Evolutionary conservation across 805 yeast genomes (phyloP), one percentile per base, ranked within the genome.

Genomic region (Isabelozyma heimii): DNA sequence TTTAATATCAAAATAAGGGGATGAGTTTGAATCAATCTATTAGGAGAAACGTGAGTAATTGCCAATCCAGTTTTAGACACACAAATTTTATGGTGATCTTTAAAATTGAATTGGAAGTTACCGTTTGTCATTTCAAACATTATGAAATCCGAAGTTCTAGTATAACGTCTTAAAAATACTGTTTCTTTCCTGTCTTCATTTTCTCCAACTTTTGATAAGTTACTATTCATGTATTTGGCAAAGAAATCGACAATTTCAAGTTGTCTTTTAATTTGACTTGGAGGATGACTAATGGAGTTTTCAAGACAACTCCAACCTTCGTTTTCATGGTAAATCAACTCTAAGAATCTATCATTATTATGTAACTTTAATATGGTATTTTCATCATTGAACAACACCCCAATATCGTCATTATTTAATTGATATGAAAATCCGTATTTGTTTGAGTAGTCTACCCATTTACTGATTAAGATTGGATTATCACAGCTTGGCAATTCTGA

Each of bases 391-490:
- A 91, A 92, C 50, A 88, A 73, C 12, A 91, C 97, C 16, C 97
- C 98, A 56, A 90, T 88, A 55, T 87, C 88, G 51, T 92, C 94
- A 42, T 91, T 87, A 16, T 92, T 88, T 49, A 94, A 72, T 63
- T 94, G 97, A 66, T 92, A 94, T 4, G 97, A 89, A 62, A 94
- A 85, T 1, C 99, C 99, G 67, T 92, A 95, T 66, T 87, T 90
- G 70, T 91, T 91, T 26, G 97, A 87, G 65, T 92, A 94, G 65
- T 94, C 99, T 27, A 95, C 98, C 99, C 99, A 94, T 65, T 92
- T 91, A 52, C 95, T 87, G 40, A 92, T 83, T 51, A 89, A 81
- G 15, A 83, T 80, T 10, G 91, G 95, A 53, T 81, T 79, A 55
- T 76, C 79, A 49, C 75, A 71, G 8, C 67, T 60, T 37, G 77